Conservation (phyloP, 1,284 basidiomycete species). For the Boletellus sp. region DNA sequence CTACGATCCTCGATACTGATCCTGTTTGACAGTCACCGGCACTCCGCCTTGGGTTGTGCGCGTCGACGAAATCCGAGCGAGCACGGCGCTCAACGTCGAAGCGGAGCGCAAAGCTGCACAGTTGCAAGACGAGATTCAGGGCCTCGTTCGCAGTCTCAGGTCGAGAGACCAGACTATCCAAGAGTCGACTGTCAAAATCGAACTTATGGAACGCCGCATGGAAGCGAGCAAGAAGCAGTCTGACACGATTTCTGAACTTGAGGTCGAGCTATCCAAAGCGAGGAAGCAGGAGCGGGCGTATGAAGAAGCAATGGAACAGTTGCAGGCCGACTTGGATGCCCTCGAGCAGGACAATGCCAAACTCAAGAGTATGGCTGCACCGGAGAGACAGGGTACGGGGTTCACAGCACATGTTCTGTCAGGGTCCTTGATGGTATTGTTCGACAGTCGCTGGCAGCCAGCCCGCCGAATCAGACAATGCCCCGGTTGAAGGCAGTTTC, state of each 20-base stretch:
- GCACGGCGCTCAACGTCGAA: constrained; percentile 83
- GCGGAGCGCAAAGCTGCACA: constrained; percentile 85
- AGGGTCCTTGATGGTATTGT: neutral
- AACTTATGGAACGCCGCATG: constrained; percentile 89
- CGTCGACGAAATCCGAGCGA: constrained; percentile 84
- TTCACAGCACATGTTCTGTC: neutral
- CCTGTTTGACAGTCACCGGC: constrained; percentile 55
- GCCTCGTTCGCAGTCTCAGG: constrained; percentile 79
- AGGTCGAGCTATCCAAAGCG: constrained; percentile 75
- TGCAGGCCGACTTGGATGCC: constrained; percentile 84
- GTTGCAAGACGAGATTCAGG: constrained; percentile 86
- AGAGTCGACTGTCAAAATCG: constrained; percentile 88
- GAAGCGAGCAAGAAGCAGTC: constrained; percentile 87
- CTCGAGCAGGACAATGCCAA: constrained; percentile 86
- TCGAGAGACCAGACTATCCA: constrained; percentile 86
- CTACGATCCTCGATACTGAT: neutral
- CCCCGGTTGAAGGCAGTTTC: constrained; percentile 69
- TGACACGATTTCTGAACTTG: constrained; percentile 79
- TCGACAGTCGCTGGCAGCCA: constrained; percentile 48
- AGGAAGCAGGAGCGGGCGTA: constrained; percentile 86
- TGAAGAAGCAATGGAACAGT: constrained; percentile 89
- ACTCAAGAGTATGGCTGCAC: constrained; percentile 64
- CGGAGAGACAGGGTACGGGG: constrained; percentile 62
- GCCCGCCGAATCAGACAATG: constrained; percentile 54
- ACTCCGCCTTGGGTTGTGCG: constrained; percentile 85